A percentile compares a stretch with the other conserved stretches of the same genome.
phyloP scores from a whole-genome alignment of 148 eudicot species.

The Persicaria tinctoria region DNA sequence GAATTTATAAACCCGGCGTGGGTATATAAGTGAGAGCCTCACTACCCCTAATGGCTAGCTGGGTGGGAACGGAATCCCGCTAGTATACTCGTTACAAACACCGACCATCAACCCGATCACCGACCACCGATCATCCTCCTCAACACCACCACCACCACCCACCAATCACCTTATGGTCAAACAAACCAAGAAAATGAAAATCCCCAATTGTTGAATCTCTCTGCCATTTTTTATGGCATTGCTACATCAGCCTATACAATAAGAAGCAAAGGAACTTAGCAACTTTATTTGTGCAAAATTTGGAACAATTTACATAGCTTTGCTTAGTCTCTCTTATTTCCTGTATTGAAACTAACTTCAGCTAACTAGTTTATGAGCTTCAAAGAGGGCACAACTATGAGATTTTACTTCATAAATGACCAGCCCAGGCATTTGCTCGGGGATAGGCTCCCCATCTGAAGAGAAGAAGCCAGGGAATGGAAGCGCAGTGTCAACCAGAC shows the following conservation, averaged over 20 bases:
- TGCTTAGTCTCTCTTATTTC: conserved; percentile 1
- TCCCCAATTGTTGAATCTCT: too few relatives aligned
- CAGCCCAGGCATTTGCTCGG: conserved; percentile 39
- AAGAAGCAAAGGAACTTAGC: neutral
- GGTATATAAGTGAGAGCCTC: too few relatives aligned
- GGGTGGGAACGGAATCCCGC: too few relatives aligned
- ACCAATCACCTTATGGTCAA: too few relatives aligned
- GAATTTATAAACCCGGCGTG: too few relatives aligned
- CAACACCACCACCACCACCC: too few relatives aligned
- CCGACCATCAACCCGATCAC: too few relatives aligned
- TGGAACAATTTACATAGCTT: neutral
- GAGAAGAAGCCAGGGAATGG: conserved; percentile 78
- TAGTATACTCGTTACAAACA: too few relatives aligned
- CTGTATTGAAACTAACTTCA: neutral
- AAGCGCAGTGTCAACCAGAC: conserved; percentile 82
- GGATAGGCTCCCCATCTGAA: conserved; percentile 46
- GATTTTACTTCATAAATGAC: conserved; percentile 62
- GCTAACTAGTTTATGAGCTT: conserved; percentile 31
- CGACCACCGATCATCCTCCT: too few relatives aligned
- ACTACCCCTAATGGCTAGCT: too few relatives aligned
- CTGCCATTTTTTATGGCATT: neutral
- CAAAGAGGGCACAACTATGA: conserved; percentile 73
- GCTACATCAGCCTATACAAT: neutral
- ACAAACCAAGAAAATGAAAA: too few relatives aligned
- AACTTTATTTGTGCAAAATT: conserved; percentile 2